Base-by-base conservation (phyloP, 371 early-diverging fungal species). In the Zancudomyces culisetae region DNA sequence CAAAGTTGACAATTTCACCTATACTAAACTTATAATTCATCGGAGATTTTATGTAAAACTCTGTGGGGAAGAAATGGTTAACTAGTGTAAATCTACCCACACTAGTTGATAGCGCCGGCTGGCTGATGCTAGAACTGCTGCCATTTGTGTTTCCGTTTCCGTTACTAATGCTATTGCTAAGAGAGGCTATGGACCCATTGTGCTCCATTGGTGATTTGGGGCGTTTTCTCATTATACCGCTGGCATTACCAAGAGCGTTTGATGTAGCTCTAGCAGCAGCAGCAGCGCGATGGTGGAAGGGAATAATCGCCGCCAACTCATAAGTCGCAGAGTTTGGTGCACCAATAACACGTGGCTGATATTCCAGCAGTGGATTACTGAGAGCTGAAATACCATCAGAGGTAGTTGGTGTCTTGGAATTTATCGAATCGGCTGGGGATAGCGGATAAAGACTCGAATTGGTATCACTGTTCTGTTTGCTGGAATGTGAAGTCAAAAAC, bases 1-100 rank as follows among this genome's bases (percentile, higher is more conserved):
- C 62, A 52, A 69, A 69, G 55, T 55, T 45, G 8, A 61, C 43
- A 1, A 59, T 55, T 43, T 62, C 61, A 48, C 69, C 69, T 40
- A 60, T 27, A 18, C 55, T 56, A 29, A 69, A 54, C 51, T 60
- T 60, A 2, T 54, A 49, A 20, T 47, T 49, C 12, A 57, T 57
- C 1, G 69, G 69, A 40, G 61, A 62, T 51, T 67, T 66, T 30
- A 69, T 59, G 51, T 69, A 69, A 48, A 69, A 69, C 55, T 69
- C 69, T 39, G 56, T 60, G 23, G 57, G 62, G 13, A 49, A 49
- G 2, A 59, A 58, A 13, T 65, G 59, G 45, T 68, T 68, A 1
- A 60, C 59, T 58, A 62, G 61, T 19, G 60, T 64, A 53, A 63
- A 68, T 13, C 55, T 23, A 42, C 52, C 47, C 8, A 59, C 61